Evolutionary conservation across 768 basidiomycete genomes (phyloP), one percentile per base, ranked within the genome.

Genomic region (Hypholoma sublateritium): DNA sequence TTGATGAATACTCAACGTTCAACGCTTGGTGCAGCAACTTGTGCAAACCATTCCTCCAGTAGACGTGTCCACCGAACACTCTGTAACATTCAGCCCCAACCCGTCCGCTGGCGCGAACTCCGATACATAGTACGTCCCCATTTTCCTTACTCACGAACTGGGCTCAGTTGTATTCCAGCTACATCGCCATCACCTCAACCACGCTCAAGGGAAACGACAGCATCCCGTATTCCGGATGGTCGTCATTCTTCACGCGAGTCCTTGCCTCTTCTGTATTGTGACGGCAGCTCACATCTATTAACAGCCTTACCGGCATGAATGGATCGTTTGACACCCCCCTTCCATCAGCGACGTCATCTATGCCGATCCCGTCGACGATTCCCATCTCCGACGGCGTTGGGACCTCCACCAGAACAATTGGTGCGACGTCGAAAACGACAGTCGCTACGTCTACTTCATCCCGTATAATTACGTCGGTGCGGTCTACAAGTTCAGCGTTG

Each of bases 11-110:
- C 44, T 24, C 22, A 32, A 35, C 36, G 47, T 54, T 32, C 55
- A 57, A 35, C 36, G 47, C 53, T 32, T 55, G 56, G 53, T 59
- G 5, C 54, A 89, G 86, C 61, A 74, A 72, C 74, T 88, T 14
- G 80, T 80, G 1, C 88, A 90, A 65, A 72, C 76, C 34, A 77
- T 89, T 21, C 56, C 69, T 4, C 78, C 85, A 0, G 77, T 85
- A 5, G 77, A 89, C 62, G 85, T 88, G 35, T 71, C 81, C 5
- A 59, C 55, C 24, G 56, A 65, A 11, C 73, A 69, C 37, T 82
- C 86, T 0, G 64, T 87, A 16, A 70, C 74, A 2, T 89, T 89
- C 65, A 85, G 76, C 86, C 84, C 85, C 46, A 75, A 79, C 61
- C 73, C 86, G 0, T 59, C 69, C 50, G 85, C 79, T 44, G 88